A percentile compares a stretch with the other conserved stretches of the same genome.
Evolutionary conservation across 139 green algal genomes (phyloP).

Genomic region (Chlorella sp.): DNA sequence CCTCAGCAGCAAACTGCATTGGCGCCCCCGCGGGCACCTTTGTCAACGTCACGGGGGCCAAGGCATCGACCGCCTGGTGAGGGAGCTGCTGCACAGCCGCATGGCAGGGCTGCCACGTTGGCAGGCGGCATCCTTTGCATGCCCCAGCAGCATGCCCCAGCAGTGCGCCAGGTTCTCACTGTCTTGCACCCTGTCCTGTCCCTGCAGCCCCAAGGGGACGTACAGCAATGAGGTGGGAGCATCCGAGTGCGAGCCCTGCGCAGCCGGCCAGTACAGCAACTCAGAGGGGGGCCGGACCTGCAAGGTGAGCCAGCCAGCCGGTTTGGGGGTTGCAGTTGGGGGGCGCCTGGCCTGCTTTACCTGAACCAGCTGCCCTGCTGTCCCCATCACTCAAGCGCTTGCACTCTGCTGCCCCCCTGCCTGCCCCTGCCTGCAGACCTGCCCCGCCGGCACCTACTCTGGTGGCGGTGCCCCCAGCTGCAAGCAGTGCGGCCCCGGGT

Average conservation of each 20-base stretch:
- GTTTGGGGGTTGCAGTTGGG: too few species aligned
- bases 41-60: neutral
- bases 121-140: too few species aligned
- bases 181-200: neutral
- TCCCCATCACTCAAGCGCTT: too few species aligned
- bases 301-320: neutral
- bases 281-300: neutral
- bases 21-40: neutral
- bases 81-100: neutral
- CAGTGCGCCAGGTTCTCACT: neutral
- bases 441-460: slow-evolving; percentile 27
- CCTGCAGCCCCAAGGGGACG: neutral
- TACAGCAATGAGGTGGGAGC: neutral
- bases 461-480: neutral
- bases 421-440: neutral
- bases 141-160: too few species aligned
- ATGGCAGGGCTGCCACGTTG: too few species aligned
- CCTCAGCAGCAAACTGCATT: neutral
- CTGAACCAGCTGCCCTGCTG: too few species aligned
- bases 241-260: neutral
- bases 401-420: too few species aligned
- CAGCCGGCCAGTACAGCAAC: slow-evolving; percentile 19
- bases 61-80: neutral
- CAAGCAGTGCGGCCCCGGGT: neutral
- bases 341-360: too few species aligned